phyloP scores from a whole-genome alignment of 129 eudicot species.

The Lactuca saligna region DNA sequence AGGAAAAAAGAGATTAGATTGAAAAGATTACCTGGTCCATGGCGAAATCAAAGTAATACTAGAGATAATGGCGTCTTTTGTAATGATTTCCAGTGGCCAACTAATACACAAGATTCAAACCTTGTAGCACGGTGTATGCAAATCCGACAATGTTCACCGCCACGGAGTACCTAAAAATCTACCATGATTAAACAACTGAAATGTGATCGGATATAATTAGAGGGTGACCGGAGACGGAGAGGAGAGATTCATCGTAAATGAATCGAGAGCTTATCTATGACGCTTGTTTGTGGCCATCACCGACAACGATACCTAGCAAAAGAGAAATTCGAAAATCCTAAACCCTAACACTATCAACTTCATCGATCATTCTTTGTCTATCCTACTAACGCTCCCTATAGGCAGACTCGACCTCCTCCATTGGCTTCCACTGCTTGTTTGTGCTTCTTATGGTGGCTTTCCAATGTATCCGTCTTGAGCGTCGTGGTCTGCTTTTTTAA shows the following conservation, averaged over 20 bases:
- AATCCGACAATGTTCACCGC: conserved; percentile 78
- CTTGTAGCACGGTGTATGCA: conserved; percentile 66
- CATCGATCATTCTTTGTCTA: conserved; percentile 44
- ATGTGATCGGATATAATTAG: neutral
- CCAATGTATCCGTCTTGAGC: conserved; percentile 34
- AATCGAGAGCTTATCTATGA: conserved; percentile 89
- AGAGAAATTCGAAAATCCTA: conserved; percentile 62
- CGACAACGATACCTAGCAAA: conserved; percentile 73
- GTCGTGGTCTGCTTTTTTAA: conserved; percentile 34
- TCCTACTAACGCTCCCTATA: conserved; percentile 24
- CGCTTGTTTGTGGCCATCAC: conserved; percentile 86
- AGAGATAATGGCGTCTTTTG: conserved; percentile 32
- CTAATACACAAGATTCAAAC: conserved; percentile 46
- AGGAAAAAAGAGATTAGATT: neutral
- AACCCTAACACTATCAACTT: conserved; percentile 69
- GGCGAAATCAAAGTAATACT: conserved; percentile 66
- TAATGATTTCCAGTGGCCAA: conserved; percentile 52
- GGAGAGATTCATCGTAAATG: conserved; percentile 57
- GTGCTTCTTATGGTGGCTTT: conserved; percentile 29
- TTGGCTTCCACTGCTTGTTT: conserved; percentile 21
- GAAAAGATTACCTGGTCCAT: conserved; percentile 63
- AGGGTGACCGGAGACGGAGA: neutral
- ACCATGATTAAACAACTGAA: neutral
- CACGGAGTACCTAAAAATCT: conserved; percentile 64
- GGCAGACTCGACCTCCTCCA: conserved; percentile 32